A percentile compares a stretch with the other conserved stretches of the same genome.
Evolutionary conservation across 805 yeast genomes (phyloP).

Genomic region (Clavispora asparagi): DNA sequence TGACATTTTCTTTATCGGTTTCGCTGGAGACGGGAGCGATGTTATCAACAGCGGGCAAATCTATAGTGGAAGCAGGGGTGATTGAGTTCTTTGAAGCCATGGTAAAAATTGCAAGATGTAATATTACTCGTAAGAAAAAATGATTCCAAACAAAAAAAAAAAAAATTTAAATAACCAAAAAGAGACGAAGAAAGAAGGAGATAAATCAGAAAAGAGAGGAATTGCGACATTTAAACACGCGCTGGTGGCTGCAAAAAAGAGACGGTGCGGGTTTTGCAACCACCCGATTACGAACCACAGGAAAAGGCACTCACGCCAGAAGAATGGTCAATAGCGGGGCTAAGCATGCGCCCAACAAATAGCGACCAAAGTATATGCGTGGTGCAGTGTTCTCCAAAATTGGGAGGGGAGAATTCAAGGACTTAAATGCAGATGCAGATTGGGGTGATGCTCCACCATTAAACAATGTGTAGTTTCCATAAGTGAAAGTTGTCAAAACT

Average conservation of each 20-base stretch:
- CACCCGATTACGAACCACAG: background rate
- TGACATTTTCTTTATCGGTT: background rate
- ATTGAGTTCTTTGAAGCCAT: background rate
- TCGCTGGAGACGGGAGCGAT: background rate
- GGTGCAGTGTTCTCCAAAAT: background rate
- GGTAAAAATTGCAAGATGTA: background rate
- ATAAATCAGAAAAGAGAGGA: background rate
- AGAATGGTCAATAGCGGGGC: background rate
- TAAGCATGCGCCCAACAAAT: background rate
- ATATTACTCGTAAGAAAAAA: background rate
- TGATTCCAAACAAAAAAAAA: background rate
- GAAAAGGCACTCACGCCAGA: background rate
- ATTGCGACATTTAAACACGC: background rate
- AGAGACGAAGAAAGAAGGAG: background rate
- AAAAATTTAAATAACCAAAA: background rate
- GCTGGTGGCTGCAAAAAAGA: background rate
- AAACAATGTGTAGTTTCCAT: no score
- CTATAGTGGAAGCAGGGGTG: background rate
- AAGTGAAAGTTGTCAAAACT: no score
- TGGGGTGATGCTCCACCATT: no score
- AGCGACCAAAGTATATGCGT: no score
- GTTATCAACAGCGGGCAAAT: background rate
- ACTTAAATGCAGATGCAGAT: no score
- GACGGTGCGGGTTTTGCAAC: background rate
- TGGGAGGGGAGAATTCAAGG: no score